Conservation (phyloP, 352 stramenopile species). For the Stephanocyclus meneghinianus region DNA sequence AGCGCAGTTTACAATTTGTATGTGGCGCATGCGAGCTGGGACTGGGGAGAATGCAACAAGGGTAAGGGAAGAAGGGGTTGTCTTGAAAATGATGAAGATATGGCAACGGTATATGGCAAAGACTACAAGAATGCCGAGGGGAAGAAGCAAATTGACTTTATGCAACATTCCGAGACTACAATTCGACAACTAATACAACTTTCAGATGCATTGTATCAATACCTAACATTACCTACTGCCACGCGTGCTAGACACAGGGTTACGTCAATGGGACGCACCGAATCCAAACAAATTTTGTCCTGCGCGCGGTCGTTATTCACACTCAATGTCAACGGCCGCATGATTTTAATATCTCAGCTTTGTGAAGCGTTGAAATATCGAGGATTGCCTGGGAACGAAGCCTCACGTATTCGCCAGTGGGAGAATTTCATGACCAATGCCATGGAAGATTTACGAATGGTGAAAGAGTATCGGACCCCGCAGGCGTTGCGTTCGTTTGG, state of each 20-base stretch:
- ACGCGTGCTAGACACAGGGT: slow-evolving; percentile 46
- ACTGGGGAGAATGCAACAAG: slow-evolving; percentile 52
- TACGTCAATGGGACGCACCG: slow-evolving; percentile 24
- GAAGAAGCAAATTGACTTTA: slow-evolving; percentile 23
- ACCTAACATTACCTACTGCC: slow-evolving; percentile 52
- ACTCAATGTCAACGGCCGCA: slow-evolving; percentile 39
- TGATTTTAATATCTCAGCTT: slow-evolving; percentile 43
- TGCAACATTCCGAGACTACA: slow-evolving; percentile 33
- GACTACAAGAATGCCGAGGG: not conserved
- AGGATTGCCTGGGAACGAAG: slow-evolving; percentile 55
- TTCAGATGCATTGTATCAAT: slow-evolving; percentile 52
- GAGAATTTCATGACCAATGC: slow-evolving; percentile 45
- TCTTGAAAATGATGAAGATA: slow-evolving; percentile 38
- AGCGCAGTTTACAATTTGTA: slow-evolving; percentile 55
- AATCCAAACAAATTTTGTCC: slow-evolving; percentile 44
- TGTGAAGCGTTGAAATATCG: slow-evolving; percentile 52
- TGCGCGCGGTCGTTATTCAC: slow-evolving; percentile 50
- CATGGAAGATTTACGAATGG: slow-evolving; percentile 55
- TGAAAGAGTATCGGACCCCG: slow-evolving; percentile 67
- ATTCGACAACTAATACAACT: slow-evolving; percentile 46
- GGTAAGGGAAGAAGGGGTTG: slow-evolving; percentile 29
- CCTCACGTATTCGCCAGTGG: slow-evolving; percentile 55
- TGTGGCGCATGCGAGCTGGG: slow-evolving; percentile 57
- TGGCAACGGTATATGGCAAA: slow-evolving; percentile 3
- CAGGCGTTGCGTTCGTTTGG: slow-evolving; percentile 57